Conservation (phyloP, 2,329 filamentous ascomycete genomes). For the Chaetomium sp. region DNA sequence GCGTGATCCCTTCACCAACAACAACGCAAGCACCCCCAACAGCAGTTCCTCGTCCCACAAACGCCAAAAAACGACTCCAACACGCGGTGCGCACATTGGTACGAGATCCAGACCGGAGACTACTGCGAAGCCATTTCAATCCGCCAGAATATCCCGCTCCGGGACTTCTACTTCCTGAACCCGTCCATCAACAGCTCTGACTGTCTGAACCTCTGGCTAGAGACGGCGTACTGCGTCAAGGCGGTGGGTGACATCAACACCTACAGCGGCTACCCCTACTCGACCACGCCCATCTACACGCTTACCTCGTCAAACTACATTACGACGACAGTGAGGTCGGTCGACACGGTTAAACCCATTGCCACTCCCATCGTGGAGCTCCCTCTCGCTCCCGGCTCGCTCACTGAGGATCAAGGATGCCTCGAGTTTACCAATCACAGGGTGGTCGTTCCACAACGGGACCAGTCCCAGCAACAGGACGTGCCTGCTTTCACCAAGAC, state of each 20-base stretch:
- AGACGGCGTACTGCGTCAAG: slow-evolving; percentile 41
- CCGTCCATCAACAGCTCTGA: slow-evolving; percentile 37
- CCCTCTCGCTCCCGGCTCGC: background rate
- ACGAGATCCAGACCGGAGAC: slow-evolving; percentile 39
- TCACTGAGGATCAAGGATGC: background rate
- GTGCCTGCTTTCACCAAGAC: background rate
- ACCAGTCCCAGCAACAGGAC: background rate
- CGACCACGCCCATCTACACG: background rate
- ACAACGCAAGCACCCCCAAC: slow-evolving; percentile 6
- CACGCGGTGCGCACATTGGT: slow-evolving; percentile 38
- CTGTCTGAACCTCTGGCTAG: slow-evolving; percentile 41
- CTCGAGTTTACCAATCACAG: background rate
- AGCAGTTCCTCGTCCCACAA: slow-evolving; percentile 30
- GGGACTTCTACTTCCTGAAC: slow-evolving; percentile 43
- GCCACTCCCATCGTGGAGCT: background rate
- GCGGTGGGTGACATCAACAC: slow-evolving; percentile 29
- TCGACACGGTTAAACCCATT: background rate
- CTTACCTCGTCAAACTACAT: background rate
- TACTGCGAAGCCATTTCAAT: slow-evolving; percentile 41
- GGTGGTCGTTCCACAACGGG: background rate
- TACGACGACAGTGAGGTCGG: background rate
- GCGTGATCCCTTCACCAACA: background rate
- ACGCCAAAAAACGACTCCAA: slow-evolving; percentile 35
- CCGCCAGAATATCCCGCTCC: slow-evolving; percentile 38
- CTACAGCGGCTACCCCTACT: background rate